Percentiles rank a stretch among this genome's conserved stretches.
phyloP scores from a whole-genome alignment of 306 rosid genomes.

The Fragaria vesca region DNA sequence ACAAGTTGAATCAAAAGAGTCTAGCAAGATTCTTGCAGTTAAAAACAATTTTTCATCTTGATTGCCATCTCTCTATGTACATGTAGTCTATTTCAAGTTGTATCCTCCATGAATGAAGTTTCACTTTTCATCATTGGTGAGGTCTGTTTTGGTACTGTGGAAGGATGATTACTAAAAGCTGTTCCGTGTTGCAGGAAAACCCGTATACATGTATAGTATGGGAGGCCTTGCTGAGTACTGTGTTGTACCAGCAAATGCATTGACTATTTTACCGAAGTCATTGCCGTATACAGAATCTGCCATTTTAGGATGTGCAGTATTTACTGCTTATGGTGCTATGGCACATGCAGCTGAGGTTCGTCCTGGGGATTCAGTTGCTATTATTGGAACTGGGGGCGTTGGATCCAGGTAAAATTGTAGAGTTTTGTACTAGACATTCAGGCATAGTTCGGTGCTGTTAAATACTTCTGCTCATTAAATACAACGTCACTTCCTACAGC shows the following conservation, averaged over 20 bases:
- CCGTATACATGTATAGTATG: slow-evolving; percentile 89
- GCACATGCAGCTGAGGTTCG: slow-evolving; percentile 93
- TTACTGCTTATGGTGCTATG: slow-evolving; percentile 99
- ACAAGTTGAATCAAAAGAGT: not conserved
- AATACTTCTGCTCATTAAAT: slow-evolving; percentile 11
- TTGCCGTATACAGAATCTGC: slow-evolving; percentile 88
- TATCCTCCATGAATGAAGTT: not conserved
- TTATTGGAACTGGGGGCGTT: slow-evolving; percentile 91
- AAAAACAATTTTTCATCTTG: not conserved
- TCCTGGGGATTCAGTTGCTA: slow-evolving; percentile 93
- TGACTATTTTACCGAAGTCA: slow-evolving; percentile 63
- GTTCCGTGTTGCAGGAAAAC: slow-evolving; percentile 54
- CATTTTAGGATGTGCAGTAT: slow-evolving; percentile 94
- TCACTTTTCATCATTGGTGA: not conserved
- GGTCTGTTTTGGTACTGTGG: not conserved
- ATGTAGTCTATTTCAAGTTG: not conserved
- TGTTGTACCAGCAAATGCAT: slow-evolving; percentile 86
- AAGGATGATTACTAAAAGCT: slow-evolving; percentile 23
- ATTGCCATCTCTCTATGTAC: not conserved
- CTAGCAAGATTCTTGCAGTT: not conserved
- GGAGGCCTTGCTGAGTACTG: slow-evolving; percentile 99
- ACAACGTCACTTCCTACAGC: slow-evolving; percentile 52
- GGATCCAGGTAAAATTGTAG: slow-evolving; percentile 72
- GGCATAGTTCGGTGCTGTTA: not conserved
- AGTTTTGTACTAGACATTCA: not conserved